Conservation (phyloP, 352 stramenopile species). For the Phytophthora agathidicida region DNA sequence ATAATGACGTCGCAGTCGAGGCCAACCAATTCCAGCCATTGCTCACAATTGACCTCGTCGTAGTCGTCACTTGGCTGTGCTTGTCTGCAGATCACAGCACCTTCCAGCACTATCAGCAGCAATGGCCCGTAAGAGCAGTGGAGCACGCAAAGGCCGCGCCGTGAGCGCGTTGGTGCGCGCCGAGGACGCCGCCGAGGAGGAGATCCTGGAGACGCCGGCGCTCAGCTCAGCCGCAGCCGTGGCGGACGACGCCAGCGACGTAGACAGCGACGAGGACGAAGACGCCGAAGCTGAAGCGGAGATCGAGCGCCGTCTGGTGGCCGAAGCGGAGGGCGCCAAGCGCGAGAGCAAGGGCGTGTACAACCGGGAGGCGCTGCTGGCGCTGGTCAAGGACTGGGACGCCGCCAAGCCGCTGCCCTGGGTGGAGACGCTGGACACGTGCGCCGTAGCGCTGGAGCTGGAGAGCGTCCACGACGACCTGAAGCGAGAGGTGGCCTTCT, state of each 20-base stretch:
- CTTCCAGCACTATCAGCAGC: neutral
- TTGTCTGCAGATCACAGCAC: neutral
- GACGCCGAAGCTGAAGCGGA: slow-evolving; percentile 69
- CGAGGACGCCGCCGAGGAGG: slow-evolving; percentile 77
- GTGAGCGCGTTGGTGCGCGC: slow-evolving; percentile 70
- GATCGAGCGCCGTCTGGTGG: slow-evolving; percentile 76
- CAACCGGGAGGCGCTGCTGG: slow-evolving; percentile 72
- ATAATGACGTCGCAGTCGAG: slow-evolving; percentile 11
- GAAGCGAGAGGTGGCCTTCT: slow-evolving; percentile 96
- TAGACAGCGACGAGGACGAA: slow-evolving; percentile 46
- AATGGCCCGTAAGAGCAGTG: slow-evolving; percentile 54
- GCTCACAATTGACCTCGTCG: slow-evolving; percentile 7
- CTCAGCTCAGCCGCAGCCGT: slow-evolving; percentile 53
- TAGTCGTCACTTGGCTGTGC: neutral
- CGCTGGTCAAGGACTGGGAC: slow-evolving; percentile 67
- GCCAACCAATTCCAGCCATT: slow-evolving; percentile 31
- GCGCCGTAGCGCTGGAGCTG: slow-evolving; percentile 57
- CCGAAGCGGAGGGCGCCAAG: slow-evolving; percentile 50
- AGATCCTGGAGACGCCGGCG: slow-evolving; percentile 85
- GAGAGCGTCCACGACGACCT: slow-evolving; percentile 89
- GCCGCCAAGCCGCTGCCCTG: slow-evolving; percentile 59
- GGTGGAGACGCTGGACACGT: slow-evolving; percentile 86
- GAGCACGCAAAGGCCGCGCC: slow-evolving; percentile 36
- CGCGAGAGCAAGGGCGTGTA: slow-evolving; percentile 69
- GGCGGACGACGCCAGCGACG: slow-evolving; percentile 19